Evolutionary conservation across 495 filamentous ascomycete genomes (phyloP).

Genomic region (Elasticomyces elasticus): DNA sequence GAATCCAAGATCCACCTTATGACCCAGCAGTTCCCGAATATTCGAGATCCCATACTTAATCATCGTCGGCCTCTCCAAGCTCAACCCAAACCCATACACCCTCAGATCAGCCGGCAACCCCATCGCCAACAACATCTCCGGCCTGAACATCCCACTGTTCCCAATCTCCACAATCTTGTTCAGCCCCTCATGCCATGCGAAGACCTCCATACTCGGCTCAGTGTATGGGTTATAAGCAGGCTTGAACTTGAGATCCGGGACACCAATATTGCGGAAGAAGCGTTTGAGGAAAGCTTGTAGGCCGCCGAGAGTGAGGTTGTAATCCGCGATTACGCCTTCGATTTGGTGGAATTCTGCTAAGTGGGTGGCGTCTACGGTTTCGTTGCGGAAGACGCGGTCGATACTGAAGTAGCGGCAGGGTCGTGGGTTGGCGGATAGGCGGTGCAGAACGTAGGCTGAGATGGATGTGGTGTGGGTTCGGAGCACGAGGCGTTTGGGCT

Average conservation of each 20-base stretch:
- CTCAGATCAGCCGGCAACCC: conserved; percentile 77
- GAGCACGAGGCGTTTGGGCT: conserved; percentile 78
- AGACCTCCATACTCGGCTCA: conserved; percentile 96
- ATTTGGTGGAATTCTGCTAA: conserved; percentile 97
- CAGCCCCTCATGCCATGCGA: conserved; percentile 81
- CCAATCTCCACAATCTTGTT: conserved; percentile 93
- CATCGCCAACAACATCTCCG: conserved; percentile 90
- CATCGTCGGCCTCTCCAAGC: conserved; percentile 92
- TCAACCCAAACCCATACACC: conserved; percentile 86
- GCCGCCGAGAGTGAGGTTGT: conserved; percentile 77
- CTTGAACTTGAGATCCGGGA: conserved; percentile 82
- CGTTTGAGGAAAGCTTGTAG: conserved; percentile 94
- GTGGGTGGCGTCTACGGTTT: conserved; percentile 93
- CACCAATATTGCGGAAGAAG: conserved; percentile 94
- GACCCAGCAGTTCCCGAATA: conserved; percentile 36
- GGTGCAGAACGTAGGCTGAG: conserved; percentile 78
- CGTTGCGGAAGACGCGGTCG: conserved; percentile 92
- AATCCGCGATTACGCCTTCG: conserved; percentile 96
- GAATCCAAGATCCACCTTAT: conserved; percentile 35
- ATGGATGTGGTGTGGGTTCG: conserved; percentile 94
- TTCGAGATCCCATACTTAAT: conserved; percentile 58
- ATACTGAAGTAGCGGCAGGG: conserved; percentile 95
- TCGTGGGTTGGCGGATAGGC: conserved; percentile 66
- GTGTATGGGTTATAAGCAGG: conserved; percentile 98
- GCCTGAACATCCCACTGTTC: conserved; percentile 95